These are phyloP conservation scores for Daldinia loculata DNA, from an alignment of 495 filamentous ascomycete genomes.

Conservation along the genomic window DNA sequence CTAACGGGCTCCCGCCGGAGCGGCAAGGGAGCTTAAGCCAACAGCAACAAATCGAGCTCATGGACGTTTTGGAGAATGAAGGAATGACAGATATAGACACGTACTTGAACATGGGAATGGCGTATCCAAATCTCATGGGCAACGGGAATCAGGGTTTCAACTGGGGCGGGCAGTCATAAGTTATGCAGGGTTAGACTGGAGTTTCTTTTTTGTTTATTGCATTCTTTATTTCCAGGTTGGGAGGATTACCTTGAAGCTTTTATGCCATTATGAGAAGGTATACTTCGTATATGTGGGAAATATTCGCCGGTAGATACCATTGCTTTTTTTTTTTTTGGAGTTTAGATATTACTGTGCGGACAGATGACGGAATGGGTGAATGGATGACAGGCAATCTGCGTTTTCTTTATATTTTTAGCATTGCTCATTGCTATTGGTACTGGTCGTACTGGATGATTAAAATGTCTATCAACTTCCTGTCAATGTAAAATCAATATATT, in stretches of 20 bases:
- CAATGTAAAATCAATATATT: neutral
- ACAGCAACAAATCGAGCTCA: conserved; percentile 74
- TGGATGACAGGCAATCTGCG: neutral
- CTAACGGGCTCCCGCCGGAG: conserved; percentile 46
- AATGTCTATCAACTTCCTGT: neutral
- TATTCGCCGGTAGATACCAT: conserved; percentile 39
- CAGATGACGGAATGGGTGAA: conserved; percentile 1
- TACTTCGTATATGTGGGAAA: conserved; percentile 19
- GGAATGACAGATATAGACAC: conserved; percentile 70
- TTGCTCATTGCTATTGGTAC: neutral
- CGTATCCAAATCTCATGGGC: conserved; percentile 33
- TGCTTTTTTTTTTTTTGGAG: conserved; percentile 23
- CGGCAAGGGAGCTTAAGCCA: conserved; percentile 72
- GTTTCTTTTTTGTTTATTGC: neutral
- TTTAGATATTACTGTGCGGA: conserved; percentile 25
- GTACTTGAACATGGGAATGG: conserved; percentile 60
- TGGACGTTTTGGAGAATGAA: conserved; percentile 70
- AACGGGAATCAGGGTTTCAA: conserved; percentile 32
- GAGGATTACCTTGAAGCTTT: conserved; percentile 20
- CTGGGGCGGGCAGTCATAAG: conserved; percentile 30
- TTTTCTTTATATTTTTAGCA: neutral
- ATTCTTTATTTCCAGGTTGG: conserved; percentile 10
- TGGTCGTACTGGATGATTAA: neutral
- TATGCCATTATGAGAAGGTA: conserved; percentile 19
- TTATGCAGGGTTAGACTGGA: neutral